Percentiles rank a stretch among this genome's conserved stretches.
Evolutionary conservation across 345 rosid species (phyloP).

Genomic region (Linum lewisii): DNA sequence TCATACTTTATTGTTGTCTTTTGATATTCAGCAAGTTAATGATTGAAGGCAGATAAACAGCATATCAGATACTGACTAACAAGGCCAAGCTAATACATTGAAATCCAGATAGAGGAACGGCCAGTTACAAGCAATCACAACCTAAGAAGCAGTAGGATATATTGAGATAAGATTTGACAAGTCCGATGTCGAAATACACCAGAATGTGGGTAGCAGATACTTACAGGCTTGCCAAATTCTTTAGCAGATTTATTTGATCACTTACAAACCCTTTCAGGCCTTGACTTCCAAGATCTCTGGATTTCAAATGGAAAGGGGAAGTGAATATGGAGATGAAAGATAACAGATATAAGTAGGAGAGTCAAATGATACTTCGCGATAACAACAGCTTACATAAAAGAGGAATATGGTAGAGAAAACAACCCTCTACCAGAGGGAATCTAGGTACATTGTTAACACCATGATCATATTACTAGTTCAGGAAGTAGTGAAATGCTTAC

Average conservation of each 20-base stretch:
- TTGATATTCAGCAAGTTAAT: neutral
- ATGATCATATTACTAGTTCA: neutral
- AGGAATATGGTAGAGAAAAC: no score
- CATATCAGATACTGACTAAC: neutral
- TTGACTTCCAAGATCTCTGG: slow-evolving; percentile 89
- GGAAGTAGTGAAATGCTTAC: slow-evolving; percentile 33
- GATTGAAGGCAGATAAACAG: neutral
- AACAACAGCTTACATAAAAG: neutral
- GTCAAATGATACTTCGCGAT: neutral
- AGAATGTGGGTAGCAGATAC: slow-evolving; percentile 29
- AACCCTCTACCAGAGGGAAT: no score
- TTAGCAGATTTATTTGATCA: slow-evolving; percentile 69
- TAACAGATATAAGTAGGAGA: neutral
- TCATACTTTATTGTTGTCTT: neutral
- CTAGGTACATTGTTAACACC: neutral
- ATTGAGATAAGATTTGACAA: neutral
- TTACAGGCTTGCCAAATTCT: slow-evolving; percentile 81
- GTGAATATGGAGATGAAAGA: neutral
- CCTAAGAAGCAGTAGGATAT: neutral
- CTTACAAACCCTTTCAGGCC: slow-evolving; percentile 82
- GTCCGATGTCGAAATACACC: neutral
- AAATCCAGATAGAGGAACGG: neutral
- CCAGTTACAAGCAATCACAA: neutral
- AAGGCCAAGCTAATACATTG: neutral
- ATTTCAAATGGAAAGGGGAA: slow-evolving; percentile 8